These are phyloP conservation scores for Lentinula edodes DNA, from an alignment of 768 basidiomycete genomes.

Conservation along the genomic window DNA sequence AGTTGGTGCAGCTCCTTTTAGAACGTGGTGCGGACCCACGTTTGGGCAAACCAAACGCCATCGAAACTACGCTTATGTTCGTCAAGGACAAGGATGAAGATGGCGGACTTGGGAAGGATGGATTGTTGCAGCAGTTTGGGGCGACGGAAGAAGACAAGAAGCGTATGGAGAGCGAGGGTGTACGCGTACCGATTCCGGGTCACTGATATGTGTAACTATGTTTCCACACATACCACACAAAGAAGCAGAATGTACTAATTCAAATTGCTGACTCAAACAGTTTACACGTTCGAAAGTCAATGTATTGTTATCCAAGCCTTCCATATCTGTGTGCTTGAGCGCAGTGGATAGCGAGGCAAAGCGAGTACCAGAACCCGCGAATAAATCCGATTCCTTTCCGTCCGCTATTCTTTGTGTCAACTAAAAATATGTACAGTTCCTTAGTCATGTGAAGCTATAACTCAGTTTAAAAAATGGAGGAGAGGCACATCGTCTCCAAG, in stretches of 20 bases:
- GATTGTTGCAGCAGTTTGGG: conserved; percentile 52
- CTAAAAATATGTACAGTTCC: too few relatives aligned
- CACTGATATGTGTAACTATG: conserved; percentile 13
- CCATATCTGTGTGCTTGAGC: too few relatives aligned
- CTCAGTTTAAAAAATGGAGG: too few relatives aligned
- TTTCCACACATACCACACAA: neutral
- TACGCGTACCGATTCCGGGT: conserved; percentile 1
- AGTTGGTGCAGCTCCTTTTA: conserved; percentile 53
- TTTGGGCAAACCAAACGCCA: conserved; percentile 60
- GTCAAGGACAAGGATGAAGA: neutral
- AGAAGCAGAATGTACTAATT: neutral
- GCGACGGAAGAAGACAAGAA: conserved; percentile 48
- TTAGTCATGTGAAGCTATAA: too few relatives aligned
- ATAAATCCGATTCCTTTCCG: too few relatives aligned
- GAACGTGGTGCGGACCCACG: conserved; percentile 59
- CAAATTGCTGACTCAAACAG: too few relatives aligned
- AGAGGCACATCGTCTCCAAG: too few relatives aligned
- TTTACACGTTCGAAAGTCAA: too few relatives aligned
- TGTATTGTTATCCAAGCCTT: too few relatives aligned
- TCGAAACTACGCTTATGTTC: conserved; percentile 68
- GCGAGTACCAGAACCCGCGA: too few relatives aligned
- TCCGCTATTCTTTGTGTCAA: too few relatives aligned
- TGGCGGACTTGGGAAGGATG: conserved; percentile 30
- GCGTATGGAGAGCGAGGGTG: conserved; percentile 6
- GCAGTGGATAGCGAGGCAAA: too few relatives aligned